A percentile compares a stretch with the other conserved stretches of the same genome.
Evolutionary conservation across 2,329 filamentous ascomycete species (phyloP).

Genomic region (Monosporascus sp.): DNA sequence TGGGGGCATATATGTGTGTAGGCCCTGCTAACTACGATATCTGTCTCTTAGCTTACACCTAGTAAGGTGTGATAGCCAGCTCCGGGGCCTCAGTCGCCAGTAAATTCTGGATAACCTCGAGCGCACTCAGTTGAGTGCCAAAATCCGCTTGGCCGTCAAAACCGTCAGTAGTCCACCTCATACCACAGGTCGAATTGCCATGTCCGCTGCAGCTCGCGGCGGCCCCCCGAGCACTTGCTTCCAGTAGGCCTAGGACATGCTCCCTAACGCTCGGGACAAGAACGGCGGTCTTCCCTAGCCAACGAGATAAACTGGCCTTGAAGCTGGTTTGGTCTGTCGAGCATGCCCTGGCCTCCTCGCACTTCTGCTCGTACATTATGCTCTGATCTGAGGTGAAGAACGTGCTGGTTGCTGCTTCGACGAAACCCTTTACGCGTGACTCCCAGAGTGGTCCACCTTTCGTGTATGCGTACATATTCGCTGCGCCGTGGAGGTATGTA

Average conservation of each 20-base stretch:
- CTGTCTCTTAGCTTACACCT: not conserved
- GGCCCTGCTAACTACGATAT: too few relatives aligned
- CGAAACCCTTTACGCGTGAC: slow-evolving; percentile 22
- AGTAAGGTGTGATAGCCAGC: slow-evolving; percentile 8
- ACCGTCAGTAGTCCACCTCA: slow-evolving; percentile 24
- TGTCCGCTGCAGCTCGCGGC: slow-evolving; percentile 25
- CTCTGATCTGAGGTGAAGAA: slow-evolving; percentile 21
- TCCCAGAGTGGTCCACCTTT: slow-evolving; percentile 27
- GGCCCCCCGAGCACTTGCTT: slow-evolving; percentile 25
- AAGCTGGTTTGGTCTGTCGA: slow-evolving; percentile 29
- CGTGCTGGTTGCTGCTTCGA: slow-evolving; percentile 23
- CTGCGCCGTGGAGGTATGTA: slow-evolving; percentile 32
- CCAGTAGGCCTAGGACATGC: slow-evolving; percentile 22
- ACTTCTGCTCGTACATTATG: slow-evolving; percentile 32
- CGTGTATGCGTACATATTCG: slow-evolving; percentile 37
- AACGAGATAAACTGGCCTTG: slow-evolving; percentile 23
- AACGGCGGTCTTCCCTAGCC: slow-evolving; percentile 27
- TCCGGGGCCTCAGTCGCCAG: slow-evolving; percentile 13
- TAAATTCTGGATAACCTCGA: slow-evolving; percentile 28
- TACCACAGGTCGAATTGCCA: slow-evolving; percentile 24
- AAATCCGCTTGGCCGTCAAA: slow-evolving; percentile 30
- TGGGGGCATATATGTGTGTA: too few relatives aligned
- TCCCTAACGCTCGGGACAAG: slow-evolving; percentile 26
- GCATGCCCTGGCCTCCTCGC: slow-evolving; percentile 33
- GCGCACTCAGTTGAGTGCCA: slow-evolving; percentile 28